phyloP scores from a whole-genome alignment of 192 early-diverging fungal genomes.

The Coemansia sp. region DNA sequence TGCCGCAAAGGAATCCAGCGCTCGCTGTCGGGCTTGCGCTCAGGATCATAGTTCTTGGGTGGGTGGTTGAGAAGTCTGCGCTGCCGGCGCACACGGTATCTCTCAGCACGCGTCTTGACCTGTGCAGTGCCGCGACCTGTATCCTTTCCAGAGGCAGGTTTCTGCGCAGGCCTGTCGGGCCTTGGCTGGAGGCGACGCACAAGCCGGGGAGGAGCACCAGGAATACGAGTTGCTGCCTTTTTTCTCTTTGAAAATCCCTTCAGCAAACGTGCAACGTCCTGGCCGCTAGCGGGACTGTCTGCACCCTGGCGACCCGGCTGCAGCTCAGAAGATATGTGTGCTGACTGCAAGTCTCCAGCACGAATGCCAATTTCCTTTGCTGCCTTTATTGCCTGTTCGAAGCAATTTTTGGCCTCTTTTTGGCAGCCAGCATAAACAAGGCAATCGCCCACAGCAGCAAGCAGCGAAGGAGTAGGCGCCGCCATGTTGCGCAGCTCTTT shows the following conservation, averaged over 20 bases:
- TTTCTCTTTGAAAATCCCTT: slow-evolving; percentile 21
- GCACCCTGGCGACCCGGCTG: slow-evolving; percentile 1
- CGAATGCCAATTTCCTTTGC: background rate
- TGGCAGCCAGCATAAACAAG: slow-evolving; percentile 28
- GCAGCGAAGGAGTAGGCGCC: slow-evolving; percentile 7
- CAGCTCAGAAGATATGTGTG: slow-evolving; percentile 23
- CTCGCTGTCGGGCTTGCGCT: slow-evolving; percentile 37
- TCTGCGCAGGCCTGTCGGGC: background rate
- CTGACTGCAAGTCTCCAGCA: slow-evolving; percentile 10
- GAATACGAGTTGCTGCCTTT: slow-evolving; percentile 13
- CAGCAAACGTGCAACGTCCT: slow-evolving; percentile 18
- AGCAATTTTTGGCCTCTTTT: slow-evolving; percentile 17
- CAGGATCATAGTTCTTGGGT: slow-evolving; percentile 39
- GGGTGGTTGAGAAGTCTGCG: slow-evolving; percentile 33
- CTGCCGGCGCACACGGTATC: slow-evolving; percentile 27
- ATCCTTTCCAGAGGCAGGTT: background rate
- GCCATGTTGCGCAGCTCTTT: slow-evolving; percentile 3
- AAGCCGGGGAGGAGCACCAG: slow-evolving; percentile 25
- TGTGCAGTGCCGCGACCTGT: background rate
- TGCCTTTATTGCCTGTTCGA: slow-evolving; percentile 11
- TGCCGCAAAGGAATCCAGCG: slow-evolving; percentile 52
- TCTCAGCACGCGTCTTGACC: slow-evolving; percentile 3
- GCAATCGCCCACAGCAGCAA: slow-evolving; percentile 37
- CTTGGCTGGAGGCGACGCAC: slow-evolving; percentile 35
- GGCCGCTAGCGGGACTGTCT: background rate